Evolutionary conservation across 2,329 filamentous ascomycete species (phyloP), one percentile per base, ranked within the genome.

Genomic region (Fusarium acutatum): DNA sequence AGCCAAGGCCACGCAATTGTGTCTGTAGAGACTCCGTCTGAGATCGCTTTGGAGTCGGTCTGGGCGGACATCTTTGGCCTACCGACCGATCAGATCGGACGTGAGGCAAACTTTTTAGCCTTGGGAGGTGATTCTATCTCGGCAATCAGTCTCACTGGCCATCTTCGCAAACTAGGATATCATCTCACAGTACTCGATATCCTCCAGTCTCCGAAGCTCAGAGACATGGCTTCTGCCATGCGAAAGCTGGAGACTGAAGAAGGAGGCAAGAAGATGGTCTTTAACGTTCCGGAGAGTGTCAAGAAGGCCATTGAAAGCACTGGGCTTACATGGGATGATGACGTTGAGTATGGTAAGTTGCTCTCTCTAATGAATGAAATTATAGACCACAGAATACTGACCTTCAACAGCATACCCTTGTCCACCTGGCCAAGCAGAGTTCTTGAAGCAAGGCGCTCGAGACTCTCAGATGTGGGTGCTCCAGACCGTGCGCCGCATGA

Each of bases 301-400:
- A 43, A 35, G 3, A 4, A 15, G 1, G 15, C 58, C 2, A 6
- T 20, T 17, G 24, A 30, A 28, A 15, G 10, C 8, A 28, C 35
- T 22, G 47, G 58, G 1, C 14, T 37, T 0, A 10, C 12, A 9
- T 43, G 46, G 58, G 5, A 37, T 10, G 18, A 54, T 13, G 1
- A 54, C 2, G 15, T 61, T 37, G 58, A 61, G 28, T 54, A 61
- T 24, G 58, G 56, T 59, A n/a, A 24, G 32, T 24, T 22, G 3
- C 7, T 13, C 2, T 18, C 9, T 26, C 2, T 5, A 8, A 26
- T 3, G 0, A 11, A 3, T 15, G 6, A 6, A 11, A 0, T 0
- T 1, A 28, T 10, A 15, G 1, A 8, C 1, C 4, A 12, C 0
- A 28, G 0, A 2, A 28, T 28, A 6, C 26, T 47, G 3, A 47